phyloP scores from a whole-genome alignment of 2,329 filamentous ascomycete species.

The Venturia asperata region DNA sequence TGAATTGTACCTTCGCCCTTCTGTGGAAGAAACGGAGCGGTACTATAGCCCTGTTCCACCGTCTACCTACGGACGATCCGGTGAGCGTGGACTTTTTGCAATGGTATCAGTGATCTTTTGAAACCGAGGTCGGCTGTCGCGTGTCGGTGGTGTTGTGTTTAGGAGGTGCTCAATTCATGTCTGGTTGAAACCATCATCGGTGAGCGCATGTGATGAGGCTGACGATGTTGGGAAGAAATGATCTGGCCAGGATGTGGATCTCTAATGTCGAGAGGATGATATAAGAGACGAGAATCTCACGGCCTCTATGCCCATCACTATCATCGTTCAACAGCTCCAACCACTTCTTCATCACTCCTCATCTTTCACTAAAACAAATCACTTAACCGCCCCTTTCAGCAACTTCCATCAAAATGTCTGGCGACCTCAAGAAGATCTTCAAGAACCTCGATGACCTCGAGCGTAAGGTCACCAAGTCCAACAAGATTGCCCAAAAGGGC shows the following conservation, averaged over 20 bases:
- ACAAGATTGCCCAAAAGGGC: conserved; percentile 26
- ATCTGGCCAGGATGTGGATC: not conserved
- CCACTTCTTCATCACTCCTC: not conserved
- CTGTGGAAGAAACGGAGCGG: not conserved
- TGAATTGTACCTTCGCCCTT: not conserved
- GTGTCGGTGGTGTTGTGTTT: not conserved
- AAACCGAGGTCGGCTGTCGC: not conserved
- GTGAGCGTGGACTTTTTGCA: not conserved
- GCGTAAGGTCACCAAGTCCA: conserved; percentile 26
- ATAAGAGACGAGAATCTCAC: not conserved
- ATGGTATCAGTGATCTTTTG: not conserved
- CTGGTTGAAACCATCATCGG: not conserved
- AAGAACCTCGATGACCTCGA: conserved; percentile 26
- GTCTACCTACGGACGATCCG: not conserved
- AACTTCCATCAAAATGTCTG: conserved; percentile 17
- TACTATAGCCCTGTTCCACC: not conserved
- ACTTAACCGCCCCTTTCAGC: not conserved
- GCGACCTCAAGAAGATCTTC: conserved; percentile 22
- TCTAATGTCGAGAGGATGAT: not conserved
- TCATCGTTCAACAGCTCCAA: not conserved
- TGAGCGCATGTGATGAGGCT: conserved; percentile 8
- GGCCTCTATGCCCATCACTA: not conserved
- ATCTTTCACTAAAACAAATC: not conserved
- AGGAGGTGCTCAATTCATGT: not conserved
- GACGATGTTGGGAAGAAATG: conserved; percentile 7